These are phyloP conservation scores for Psidium guajava DNA, from an alignment of 345 rosid genomes.

Conservation along the genomic window DNA sequence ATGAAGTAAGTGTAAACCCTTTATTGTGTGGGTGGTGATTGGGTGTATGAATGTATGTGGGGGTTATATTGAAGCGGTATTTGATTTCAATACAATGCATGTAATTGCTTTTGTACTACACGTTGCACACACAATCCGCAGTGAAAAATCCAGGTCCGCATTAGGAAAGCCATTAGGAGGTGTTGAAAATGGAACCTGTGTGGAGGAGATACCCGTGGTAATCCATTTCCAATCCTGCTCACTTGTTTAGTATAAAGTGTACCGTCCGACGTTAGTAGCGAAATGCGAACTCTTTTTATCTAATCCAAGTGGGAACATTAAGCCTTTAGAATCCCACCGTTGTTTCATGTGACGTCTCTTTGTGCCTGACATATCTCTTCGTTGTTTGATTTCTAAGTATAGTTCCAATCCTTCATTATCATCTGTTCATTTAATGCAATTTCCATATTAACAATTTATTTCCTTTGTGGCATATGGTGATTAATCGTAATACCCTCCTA, in stretches of 20 bases:
- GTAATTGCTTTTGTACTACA: background rate
- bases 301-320: background rate
- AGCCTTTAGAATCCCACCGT: background rate
- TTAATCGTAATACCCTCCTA: background rate
- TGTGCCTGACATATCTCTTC: background rate
- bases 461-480: background rate
- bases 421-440: background rate
- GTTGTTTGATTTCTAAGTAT: background rate
- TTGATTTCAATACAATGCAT: background rate
- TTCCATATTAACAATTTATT: background rate
- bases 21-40: background rate
- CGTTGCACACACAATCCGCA: background rate
- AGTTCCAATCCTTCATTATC: background rate
- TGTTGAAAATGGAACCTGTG: background rate
- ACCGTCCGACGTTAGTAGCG: background rate
- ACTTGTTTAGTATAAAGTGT: background rate
- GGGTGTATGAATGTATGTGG: background rate
- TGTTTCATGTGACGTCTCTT: background rate
- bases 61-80: background rate
- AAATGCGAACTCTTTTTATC: background rate
- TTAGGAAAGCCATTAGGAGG: background rate
- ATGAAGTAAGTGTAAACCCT: background rate
- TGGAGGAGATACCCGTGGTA: background rate
- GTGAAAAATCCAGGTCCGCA: background rate
- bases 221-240: background rate